Evolutionary conservation across 2,329 filamentous ascomycete genomes (phyloP).

Genomic region (Cercospora brassicicola): DNA sequence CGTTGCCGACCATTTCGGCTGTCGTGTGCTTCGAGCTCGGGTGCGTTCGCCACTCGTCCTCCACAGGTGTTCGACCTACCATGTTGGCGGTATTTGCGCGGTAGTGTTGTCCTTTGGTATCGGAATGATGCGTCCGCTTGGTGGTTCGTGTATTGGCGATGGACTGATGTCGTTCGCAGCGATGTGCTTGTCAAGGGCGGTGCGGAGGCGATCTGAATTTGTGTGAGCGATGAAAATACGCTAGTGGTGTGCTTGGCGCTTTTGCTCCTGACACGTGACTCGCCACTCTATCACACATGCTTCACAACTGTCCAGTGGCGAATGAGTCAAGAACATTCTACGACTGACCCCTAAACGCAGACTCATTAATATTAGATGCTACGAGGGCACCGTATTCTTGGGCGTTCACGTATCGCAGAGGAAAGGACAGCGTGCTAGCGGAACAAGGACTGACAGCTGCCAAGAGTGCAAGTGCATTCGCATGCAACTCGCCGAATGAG

Average conservation of each 20-base stretch:
- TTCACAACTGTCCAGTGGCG: not conserved
- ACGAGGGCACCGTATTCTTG: too few species aligned
- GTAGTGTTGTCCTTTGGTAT: conserved; percentile 18
- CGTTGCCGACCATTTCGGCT: conserved; percentile 6
- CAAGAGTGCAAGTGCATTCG: not conserved
- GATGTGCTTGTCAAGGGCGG: conserved; percentile 14
- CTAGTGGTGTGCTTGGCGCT: conserved; percentile 8
- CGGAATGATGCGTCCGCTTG: conserved; percentile 18
- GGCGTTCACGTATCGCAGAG: not conserved
- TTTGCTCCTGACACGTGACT: not conserved
- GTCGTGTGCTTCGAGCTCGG: conserved; percentile 32
- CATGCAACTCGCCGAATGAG: conserved; percentile 18
- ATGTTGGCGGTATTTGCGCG: conserved; percentile 34
- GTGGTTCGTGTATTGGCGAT: conserved; percentile 26
- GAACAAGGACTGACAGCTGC: not conserved
- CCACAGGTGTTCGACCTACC: conserved; percentile 29
- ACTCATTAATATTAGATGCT: too few species aligned
- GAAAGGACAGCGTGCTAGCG: not conserved
- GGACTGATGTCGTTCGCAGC: conserved; percentile 16
- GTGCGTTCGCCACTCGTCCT: conserved; percentile 21
- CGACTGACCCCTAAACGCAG: not conserved
- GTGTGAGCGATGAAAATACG: not conserved
- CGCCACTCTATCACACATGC: not conserved
- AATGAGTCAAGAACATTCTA: conserved; percentile 4
- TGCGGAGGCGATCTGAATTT: conserved; percentile 10